phyloP scores from a whole-genome alignment of 1,284 basidiomycete genomes.

The Pyrrhoderma noxium region DNA sequence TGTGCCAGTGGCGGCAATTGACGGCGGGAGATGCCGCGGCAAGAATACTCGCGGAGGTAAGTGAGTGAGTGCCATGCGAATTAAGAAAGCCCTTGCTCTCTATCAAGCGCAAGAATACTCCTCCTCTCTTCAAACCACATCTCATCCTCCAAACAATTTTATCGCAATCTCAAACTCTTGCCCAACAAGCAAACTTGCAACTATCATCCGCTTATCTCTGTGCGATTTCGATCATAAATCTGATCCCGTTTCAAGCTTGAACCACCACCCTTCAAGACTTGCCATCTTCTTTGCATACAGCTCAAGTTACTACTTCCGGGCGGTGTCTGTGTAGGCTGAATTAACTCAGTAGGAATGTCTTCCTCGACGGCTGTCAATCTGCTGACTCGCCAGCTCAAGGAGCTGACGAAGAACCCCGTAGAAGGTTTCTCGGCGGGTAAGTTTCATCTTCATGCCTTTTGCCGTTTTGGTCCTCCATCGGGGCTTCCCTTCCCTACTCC shows the following conservation, averaged over 20 bases:
- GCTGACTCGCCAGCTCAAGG: constrained; percentile 74
- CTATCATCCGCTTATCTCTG: too few relatives aligned
- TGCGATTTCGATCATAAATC: neutral
- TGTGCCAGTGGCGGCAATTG: too few relatives aligned
- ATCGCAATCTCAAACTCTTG: too few relatives aligned
- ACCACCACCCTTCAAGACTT: neutral
- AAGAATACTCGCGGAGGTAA: too few relatives aligned
- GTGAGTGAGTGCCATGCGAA: too few relatives aligned
- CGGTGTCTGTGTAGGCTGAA: neutral
- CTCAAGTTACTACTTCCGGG: neutral
- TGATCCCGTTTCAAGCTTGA: neutral
- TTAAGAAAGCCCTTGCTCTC: too few relatives aligned
- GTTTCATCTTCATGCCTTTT: constrained; percentile 17
- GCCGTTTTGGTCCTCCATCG: neutral
- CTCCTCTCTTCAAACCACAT: too few relatives aligned
- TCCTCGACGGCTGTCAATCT: constrained; percentile 56
- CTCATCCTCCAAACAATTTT: too few relatives aligned
- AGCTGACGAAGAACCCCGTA: constrained; percentile 83
- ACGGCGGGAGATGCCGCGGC: too few relatives aligned
- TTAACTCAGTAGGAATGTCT: constrained; percentile 19
- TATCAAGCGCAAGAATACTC: neutral
- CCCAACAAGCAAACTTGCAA: too few relatives aligned
- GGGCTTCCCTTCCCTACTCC: too few relatives aligned
- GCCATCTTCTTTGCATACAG: neutral
- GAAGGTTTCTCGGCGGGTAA: constrained; percentile 91